Percentiles rank a stretch among this genome's conserved stretches.
phyloP scores from a whole-genome alignment of 176 grass and related monocot species.

The Oryza meridionalis region DNA sequence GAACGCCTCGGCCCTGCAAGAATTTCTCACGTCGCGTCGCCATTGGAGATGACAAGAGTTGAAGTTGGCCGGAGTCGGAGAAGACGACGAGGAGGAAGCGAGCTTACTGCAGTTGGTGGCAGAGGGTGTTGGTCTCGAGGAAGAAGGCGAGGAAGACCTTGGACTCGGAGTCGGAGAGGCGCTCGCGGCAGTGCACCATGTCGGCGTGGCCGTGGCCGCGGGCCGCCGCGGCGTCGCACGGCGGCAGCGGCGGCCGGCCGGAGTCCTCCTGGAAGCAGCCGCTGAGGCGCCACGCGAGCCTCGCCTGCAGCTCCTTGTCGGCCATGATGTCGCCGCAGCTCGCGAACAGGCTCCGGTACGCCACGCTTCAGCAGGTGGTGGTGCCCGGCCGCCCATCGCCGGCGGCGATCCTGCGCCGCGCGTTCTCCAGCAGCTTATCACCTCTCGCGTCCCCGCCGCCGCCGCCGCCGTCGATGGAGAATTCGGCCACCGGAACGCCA shows the following conservation, averaged over 20 bases:
- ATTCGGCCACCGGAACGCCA: slow-evolving; percentile 7
- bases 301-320: slow-evolving; percentile 56
- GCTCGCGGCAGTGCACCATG: slow-evolving; percentile 61
- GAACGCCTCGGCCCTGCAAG: slow-evolving; percentile 68
- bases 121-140: slow-evolving; percentile 64
- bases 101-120: slow-evolving; percentile 71
- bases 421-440: slow-evolving; percentile 54
- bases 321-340: slow-evolving; percentile 71
- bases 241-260: slow-evolving; percentile 52
- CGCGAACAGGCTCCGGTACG: slow-evolving; percentile 60
- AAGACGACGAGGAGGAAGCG: background rate
- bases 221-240: slow-evolving; percentile 35
- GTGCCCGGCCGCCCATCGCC: background rate
- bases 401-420: slow-evolving; percentile 36
- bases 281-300: slow-evolving; percentile 72
- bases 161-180: slow-evolving; percentile 54
- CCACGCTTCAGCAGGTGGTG: slow-evolving; percentile 59
- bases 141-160: slow-evolving; percentile 82
- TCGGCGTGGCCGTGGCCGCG: background rate
- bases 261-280: slow-evolving; percentile 81
- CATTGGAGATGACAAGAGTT: background rate
- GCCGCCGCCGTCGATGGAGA: slow-evolving; percentile 39
- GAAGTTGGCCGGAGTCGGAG: background rate
- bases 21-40: background rate
- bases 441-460: slow-evolving; percentile 10